These are phyloP conservation scores for Kazachstania africana DNA, from an alignment of 805 yeast genomes.

Conservation along the genomic window DNA sequence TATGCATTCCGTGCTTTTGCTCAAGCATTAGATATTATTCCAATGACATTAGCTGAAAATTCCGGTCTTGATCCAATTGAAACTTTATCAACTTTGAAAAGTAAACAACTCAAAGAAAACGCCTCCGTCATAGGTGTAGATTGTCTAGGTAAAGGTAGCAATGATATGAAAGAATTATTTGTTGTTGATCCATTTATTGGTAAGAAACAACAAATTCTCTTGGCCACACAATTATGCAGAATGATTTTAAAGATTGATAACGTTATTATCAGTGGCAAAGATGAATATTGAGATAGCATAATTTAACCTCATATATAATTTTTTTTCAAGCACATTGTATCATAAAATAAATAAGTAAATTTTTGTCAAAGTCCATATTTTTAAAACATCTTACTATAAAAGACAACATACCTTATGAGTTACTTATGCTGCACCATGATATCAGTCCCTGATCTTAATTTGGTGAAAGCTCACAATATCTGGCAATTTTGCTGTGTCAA, in stretches of 20 bases:
- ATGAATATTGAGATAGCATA: constrained; percentile 40
- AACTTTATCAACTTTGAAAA: constrained; percentile 70
- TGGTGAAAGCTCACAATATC: too few species aligned
- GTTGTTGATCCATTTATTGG: constrained; percentile 96
- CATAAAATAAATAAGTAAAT: constrained; percentile 1
- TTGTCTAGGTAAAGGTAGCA: constrained; percentile 77
- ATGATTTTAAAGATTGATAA: constrained; percentile 96
- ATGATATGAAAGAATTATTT: constrained; percentile 87
- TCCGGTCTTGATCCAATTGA: constrained; percentile 93
- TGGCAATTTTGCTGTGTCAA: too few species aligned
- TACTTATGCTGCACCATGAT: too few species aligned
- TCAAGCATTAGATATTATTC: constrained; percentile 79
- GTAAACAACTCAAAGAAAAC: constrained; percentile 69
- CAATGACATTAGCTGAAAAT: constrained; percentile 92
- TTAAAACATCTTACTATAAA: too few species aligned
- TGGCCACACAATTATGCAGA: constrained; percentile 95
- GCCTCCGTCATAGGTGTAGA: constrained; percentile 79
- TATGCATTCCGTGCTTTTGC: constrained; percentile 96
- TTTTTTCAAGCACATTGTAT: too few species aligned
- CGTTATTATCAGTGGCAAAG: constrained; percentile 84
- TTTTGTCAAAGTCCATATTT: too few species aligned
- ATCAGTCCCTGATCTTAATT: too few species aligned
- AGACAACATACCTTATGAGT: too few species aligned
- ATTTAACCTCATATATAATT: too few species aligned
- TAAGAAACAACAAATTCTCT: constrained; percentile 85